Percentiles rank a stretch among this genome's conserved stretches.
phyloP scores from a whole-genome alignment of 2,329 filamentous ascomycete species.

The Geosmithia flava region DNA sequence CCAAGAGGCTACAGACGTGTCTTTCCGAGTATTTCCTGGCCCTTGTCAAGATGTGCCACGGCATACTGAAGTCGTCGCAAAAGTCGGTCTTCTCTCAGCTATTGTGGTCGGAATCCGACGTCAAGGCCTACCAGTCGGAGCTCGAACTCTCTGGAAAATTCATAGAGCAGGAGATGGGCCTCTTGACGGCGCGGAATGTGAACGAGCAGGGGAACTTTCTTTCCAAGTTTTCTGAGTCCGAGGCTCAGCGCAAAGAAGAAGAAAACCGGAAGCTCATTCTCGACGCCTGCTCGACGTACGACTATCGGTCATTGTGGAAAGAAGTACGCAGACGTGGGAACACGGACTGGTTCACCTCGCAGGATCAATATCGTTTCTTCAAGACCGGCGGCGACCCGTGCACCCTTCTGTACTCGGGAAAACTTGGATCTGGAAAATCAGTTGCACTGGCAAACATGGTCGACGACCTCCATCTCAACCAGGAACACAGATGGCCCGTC shows the following conservation, averaged over 20 bases:
- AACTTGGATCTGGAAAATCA: slow-evolving; percentile 27
- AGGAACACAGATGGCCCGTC: slow-evolving; percentile 1
- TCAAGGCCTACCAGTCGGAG: slow-evolving; percentile 15
- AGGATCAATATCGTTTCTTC: not conserved
- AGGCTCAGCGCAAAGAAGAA: not conserved
- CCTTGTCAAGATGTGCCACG: slow-evolving; percentile 21
- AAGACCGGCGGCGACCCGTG: not conserved
- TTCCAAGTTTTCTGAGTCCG: not conserved
- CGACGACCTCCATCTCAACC: slow-evolving; percentile 15
- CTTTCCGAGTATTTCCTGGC: slow-evolving; percentile 24
- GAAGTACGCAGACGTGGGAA: slow-evolving; percentile 22
- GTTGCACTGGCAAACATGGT: slow-evolving; percentile 27
- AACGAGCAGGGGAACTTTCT: not conserved
- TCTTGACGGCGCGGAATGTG: not conserved
- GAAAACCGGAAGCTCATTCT: slow-evolving; percentile 13
- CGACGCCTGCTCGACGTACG: slow-evolving; percentile 22
- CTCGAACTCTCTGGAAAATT: slow-evolving; percentile 17
- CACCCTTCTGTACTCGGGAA: slow-evolving; percentile 20
- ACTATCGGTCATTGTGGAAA: slow-evolving; percentile 24
- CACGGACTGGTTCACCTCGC: slow-evolving; percentile 9
- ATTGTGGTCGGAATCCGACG: slow-evolving; percentile 12
- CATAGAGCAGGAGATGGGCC: slow-evolving; percentile 15
- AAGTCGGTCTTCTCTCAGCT: slow-evolving; percentile 18
- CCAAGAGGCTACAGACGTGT: slow-evolving; percentile 16
- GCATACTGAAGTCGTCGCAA: slow-evolving; percentile 16